Evolutionary conservation across 495 filamentous ascomycete genomes (phyloP).

Genomic region (Hypoxylon cercidicola): DNA sequence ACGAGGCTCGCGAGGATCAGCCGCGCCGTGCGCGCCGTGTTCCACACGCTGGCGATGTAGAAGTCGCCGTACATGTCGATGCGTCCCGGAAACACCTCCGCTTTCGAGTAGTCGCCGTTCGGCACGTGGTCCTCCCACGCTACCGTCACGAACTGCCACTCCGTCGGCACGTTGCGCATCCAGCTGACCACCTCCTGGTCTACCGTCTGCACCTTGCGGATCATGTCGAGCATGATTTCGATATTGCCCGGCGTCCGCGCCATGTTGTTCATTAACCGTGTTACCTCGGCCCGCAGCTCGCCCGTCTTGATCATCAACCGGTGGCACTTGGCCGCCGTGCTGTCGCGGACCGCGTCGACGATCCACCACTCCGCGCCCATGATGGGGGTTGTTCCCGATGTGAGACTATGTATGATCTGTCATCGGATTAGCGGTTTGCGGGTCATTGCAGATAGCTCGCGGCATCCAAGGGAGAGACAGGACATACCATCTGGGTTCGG

Average conservation of each 20-base stretch:
- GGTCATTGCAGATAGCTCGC: background rate
- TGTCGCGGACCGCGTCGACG: slow-evolving; percentile 52
- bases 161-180: slow-evolving; percentile 52
- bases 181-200: slow-evolving; percentile 57
- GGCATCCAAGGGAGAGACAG: slow-evolving; percentile 1
- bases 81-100: slow-evolving; percentile 61
- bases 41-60: slow-evolving; percentile 60
- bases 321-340: slow-evolving; percentile 52
- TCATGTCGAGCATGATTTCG: slow-evolving; percentile 52
- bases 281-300: slow-evolving; percentile 59
- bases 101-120: slow-evolving; percentile 50
- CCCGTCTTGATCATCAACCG: slow-evolving; percentile 57
- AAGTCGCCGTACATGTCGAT: slow-evolving; percentile 63
- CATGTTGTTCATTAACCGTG: slow-evolving; percentile 48
- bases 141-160: slow-evolving; percentile 55
- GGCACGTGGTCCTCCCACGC: slow-evolving; percentile 56
- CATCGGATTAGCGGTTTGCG: slow-evolving; percentile 5
- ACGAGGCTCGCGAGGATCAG: slow-evolving; percentile 57
- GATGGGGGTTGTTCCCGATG: slow-evolving; percentile 54
- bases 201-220: slow-evolving; percentile 53
- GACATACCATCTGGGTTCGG: slow-evolving; percentile 60
- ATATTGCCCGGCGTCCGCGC: slow-evolving; percentile 50
- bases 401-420: slow-evolving; percentile 59
- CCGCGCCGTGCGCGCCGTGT: slow-evolving; percentile 55
- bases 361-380: slow-evolving; percentile 65